A percentile compares a stretch with the other conserved stretches of the same genome.
Conservation (phyloP, 2,329 filamentous ascomycete species). For the Apiospora malaysiana region DNA sequence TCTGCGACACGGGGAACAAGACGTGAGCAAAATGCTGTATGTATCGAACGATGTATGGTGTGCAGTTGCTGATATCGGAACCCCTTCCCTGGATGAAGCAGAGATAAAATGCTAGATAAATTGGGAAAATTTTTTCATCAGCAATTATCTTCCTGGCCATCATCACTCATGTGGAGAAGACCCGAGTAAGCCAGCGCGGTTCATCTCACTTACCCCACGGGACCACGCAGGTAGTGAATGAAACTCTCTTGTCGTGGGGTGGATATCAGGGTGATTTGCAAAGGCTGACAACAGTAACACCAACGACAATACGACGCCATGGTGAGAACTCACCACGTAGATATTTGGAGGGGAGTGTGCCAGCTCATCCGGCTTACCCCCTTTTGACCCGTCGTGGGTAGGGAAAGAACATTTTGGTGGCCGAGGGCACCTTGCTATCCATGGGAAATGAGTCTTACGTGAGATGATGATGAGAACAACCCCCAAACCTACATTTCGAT, state of each 20-base stretch:
- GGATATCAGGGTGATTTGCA: neutral
- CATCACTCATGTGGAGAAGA: neutral
- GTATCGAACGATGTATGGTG: neutral
- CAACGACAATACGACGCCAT: neutral
- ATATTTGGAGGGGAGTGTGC: neutral
- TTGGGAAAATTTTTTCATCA: neutral
- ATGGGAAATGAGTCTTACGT: neutral
- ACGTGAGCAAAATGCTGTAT: neutral
- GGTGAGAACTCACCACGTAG: neutral
- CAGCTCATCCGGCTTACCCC: slow-evolving; percentile 14
- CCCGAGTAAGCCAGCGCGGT: slow-evolving; percentile 1
- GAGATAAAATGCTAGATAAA: slow-evolving; percentile 3
- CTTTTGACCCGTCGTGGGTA: neutral
- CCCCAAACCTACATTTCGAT: neutral
- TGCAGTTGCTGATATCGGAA: neutral
- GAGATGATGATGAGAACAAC: neutral
- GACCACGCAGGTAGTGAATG: neutral
- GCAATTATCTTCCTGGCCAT: neutral
- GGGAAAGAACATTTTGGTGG: neutral
- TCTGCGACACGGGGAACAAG: neutral
- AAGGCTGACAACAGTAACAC: neutral
- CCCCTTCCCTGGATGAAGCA: neutral
- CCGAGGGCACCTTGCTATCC: neutral
- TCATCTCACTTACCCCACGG: slow-evolving; percentile 11
- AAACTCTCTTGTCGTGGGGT: neutral